phyloP scores from a whole-genome alignment of 192 early-diverging fungal genomes.

The Coemansia sp. region DNA sequence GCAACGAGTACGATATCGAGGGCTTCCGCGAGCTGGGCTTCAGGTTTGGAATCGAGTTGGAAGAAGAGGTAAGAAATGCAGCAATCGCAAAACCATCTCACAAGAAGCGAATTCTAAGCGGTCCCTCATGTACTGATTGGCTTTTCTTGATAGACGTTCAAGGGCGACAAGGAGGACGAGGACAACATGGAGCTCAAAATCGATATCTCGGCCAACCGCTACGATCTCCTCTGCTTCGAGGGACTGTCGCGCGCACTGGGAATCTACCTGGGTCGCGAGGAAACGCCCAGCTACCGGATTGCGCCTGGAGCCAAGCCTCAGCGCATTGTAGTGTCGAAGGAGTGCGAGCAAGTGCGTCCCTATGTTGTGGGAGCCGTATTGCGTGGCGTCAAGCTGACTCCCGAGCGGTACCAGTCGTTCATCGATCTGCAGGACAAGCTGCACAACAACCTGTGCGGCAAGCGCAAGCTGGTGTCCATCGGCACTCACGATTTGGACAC shows the following conservation, averaged over 20 bases:
- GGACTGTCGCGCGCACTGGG: constrained; percentile 88
- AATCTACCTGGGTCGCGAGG: constrained; percentile 73
- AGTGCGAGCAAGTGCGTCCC: constrained; percentile 84
- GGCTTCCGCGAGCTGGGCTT: constrained; percentile 99
- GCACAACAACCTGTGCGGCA: constrained; percentile 95
- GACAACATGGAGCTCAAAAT: constrained; percentile 88
- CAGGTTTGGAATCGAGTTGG: constrained; percentile 97
- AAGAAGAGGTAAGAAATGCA: constrained; percentile 85
- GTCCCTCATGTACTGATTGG: neutral
- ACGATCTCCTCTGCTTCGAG: constrained; percentile 96
- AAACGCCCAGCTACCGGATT: constrained; percentile 35
- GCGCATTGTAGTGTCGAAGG: constrained; percentile 34
- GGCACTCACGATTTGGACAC: constrained; percentile 99
- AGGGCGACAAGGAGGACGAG: constrained; percentile 29
- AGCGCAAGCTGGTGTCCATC: constrained; percentile 92
- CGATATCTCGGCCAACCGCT: constrained; percentile 98
- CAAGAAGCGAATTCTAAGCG: neutral
- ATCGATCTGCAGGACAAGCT: constrained; percentile 99
- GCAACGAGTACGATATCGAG: constrained; percentile 66
- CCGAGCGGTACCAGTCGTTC: constrained; percentile 87
- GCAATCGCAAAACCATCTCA: neutral
- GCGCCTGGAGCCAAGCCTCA: constrained; percentile 20
- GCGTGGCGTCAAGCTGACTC: constrained; percentile 79
- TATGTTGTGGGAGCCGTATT: constrained; percentile 88
- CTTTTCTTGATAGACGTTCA: constrained; percentile 24